Evolutionary conservation across 345 rosid genomes (phyloP).

Genomic region (Sonneratia alba): DNA sequence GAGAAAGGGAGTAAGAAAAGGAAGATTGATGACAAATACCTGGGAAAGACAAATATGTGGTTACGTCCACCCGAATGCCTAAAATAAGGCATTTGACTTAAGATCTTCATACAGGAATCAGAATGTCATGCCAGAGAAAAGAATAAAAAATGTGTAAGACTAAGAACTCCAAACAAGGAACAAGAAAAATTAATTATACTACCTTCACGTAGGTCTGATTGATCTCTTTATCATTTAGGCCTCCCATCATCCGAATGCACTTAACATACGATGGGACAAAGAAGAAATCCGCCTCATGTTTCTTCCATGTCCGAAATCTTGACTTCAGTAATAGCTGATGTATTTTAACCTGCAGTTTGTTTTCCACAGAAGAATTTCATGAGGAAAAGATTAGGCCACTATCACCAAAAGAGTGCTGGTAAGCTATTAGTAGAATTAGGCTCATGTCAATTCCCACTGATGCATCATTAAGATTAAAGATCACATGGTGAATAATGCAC

Average conservation of each 20-base stretch:
- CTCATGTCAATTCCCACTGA: no score
- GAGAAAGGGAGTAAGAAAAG: neutral
- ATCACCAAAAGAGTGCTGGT: neutral
- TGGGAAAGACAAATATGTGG: conserved; percentile 88
- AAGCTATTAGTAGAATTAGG: neutral
- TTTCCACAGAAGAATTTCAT: neutral
- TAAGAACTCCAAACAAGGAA: neutral
- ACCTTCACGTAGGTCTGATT: conserved; percentile 83
- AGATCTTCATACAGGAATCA: conserved; percentile 33
- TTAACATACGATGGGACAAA: conserved; percentile 88
- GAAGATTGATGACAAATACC: conserved; percentile 31
- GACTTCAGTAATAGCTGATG: conserved; percentile 62
- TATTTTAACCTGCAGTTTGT: conserved; percentile 57
- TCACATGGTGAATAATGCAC: neutral
- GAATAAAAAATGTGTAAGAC: neutral
- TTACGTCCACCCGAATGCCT: conserved; percentile 92
- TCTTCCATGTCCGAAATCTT: conserved; percentile 51
- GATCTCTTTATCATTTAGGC: conserved; percentile 87
- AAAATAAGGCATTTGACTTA: conserved; percentile 90
- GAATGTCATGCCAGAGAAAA: neutral
- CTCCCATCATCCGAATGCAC: conserved; percentile 88
- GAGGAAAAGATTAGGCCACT: neutral
- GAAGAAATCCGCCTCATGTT: conserved; percentile 86
- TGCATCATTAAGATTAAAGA: neutral
- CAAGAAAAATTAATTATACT: neutral